Percentiles rank a stretch among this genome's conserved stretches.
These are phyloP conservation scores for Trypanosoma caninum DNA, from an alignment of 208 protist species.

Conservation along the genomic window DNA sequence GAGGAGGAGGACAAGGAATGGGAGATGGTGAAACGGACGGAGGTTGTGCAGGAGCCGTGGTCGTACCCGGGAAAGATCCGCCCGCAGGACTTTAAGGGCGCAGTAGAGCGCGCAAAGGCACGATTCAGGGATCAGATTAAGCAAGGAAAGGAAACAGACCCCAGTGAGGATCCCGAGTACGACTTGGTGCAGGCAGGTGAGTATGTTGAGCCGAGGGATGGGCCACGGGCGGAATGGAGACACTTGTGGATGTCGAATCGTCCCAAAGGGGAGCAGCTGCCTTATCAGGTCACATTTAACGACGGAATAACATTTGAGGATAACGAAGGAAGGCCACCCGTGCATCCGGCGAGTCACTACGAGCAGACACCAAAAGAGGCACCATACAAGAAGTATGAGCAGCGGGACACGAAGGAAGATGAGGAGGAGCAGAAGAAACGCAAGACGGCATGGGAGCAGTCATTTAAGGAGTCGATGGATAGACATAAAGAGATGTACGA, in stretches of 20 bases:
- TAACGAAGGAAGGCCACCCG: constrained; percentile 75
- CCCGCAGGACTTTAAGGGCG: constrained; percentile 76
- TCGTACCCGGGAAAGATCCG: constrained; percentile 89
- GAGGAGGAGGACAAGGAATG: constrained; percentile 90
- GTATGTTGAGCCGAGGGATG: constrained; percentile 87
- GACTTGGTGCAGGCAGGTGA: constrained; percentile 85
- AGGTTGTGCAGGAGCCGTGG: constrained; percentile 90
- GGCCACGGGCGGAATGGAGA: constrained; percentile 83
- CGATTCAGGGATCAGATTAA: constrained; percentile 79
- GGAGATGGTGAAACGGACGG: constrained; percentile 90
- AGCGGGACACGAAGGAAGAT: constrained; percentile 46
- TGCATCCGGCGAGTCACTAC: constrained; percentile 79
- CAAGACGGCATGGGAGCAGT: constrained; percentile 38
- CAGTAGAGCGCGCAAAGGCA: constrained; percentile 85
- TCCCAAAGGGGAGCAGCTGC: constrained; percentile 41
- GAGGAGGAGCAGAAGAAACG: constrained; percentile 31
- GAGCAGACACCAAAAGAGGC: constrained; percentile 82
- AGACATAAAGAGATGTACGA: constrained; percentile 52
- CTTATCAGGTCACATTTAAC: constrained; percentile 88
- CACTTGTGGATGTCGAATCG: constrained; percentile 88
- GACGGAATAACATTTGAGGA: constrained; percentile 86
- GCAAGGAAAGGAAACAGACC: constrained; percentile 82
- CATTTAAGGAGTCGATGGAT: constrained; percentile 69
- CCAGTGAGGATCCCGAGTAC: constrained; percentile 85
- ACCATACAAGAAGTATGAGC: constrained; percentile 68